Evolutionary conservation across 352 stramenopile genomes (phyloP), one percentile per base, ranked within the genome.

Genomic region (Phytopythium chamaehyphon): DNA sequence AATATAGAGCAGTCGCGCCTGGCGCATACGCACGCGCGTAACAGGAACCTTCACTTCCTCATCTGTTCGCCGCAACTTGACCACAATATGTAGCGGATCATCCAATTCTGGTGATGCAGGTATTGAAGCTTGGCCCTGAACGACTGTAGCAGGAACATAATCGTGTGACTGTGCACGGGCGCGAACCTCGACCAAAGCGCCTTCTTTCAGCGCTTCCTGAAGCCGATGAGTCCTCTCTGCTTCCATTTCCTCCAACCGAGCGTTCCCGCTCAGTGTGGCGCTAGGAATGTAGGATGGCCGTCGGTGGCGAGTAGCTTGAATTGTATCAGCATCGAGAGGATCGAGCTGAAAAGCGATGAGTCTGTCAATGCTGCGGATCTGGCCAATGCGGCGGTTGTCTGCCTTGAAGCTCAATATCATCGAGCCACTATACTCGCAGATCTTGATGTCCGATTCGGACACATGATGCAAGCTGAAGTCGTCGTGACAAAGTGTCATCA

Each of bases 401-500:
- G 85, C 81, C 62, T 95, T 95, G 55, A 93, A 93, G 47, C 83
- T 90, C 54, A 90, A 47, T 47, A 95, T 95, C 73, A 90, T 91
- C 3, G 80, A 93, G 14, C 84, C 84, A 15, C 67, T 88, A 65
- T 80, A 95, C 52, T 95, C 84, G 43, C 82, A 95, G 15, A 95
- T 53, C 58, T 95, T 95, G 54, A 93, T 90, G 44, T 95, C 82
- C 14, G 70, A 68, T 38, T 91, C 78, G 2, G 71, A 78, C 35
- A 90, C 71, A 33, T 71, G 54, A 6, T 69, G 66, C 39, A 92
- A 38, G 38, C 75, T 58, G 47, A 95, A 93, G 24, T 95, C 82
- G 23, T 66, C 57, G 44, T 86, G 72, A 52, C 82, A 93, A 31
- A 95, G 64, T 48, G 85, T 86, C 66, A 88, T 86, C 7, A 95